Evolutionary conservation across 2,329 filamentous ascomycete genomes (phyloP), one percentile per base, ranked within the genome.

Genomic region (Talaromyces sp.): DNA sequence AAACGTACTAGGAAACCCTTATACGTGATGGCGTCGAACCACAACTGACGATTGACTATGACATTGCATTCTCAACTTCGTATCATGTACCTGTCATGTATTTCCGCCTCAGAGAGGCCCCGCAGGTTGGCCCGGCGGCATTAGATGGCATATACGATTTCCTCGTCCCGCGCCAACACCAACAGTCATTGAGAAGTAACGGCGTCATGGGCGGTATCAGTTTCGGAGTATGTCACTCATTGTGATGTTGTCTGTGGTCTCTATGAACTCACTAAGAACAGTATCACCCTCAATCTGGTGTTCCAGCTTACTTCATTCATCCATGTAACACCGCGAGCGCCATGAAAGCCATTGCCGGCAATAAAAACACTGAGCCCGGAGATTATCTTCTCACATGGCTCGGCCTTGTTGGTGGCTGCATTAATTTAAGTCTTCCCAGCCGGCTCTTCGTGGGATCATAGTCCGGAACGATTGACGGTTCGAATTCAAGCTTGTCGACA

Each of bases 321-420:
- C 94, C 95, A 27, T 98, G 95, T 79, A 87, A 91, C 75, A 91
- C 95, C 9, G 90, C 90, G 64, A 90, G 94, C 69, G 90, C 91
- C 61, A 90, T 98, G 85, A 82, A 82, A 70, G 82, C 81, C 60
- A 88, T 92, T 72, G 79, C 85, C 70, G 72, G 76, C 14, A 71
- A 72, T 59, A 70, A 70, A 64, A 67, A 72, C n/a, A 68, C 81
- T 52, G 77, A 71, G 19, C 76, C 82, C 6, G 75, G 88, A 72
- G 83, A 88, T 71, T 98, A 98, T 81, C 83, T 98, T 73, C 85
- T 92, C 79, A 80, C 92, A 63, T 98, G 94, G 93, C 83, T 97
- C 67, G 93, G 93, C n/a, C 81, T 96, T 65, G 87, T 96, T 52
- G 94, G 93, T 66, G 87, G 87, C 60, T 89, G 87, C 70, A 90